Percentiles rank a stretch among this genome's conserved stretches.
phyloP scores from a whole-genome alignment of 352 stramenopile species.

The Thalassiosira sp. region DNA sequence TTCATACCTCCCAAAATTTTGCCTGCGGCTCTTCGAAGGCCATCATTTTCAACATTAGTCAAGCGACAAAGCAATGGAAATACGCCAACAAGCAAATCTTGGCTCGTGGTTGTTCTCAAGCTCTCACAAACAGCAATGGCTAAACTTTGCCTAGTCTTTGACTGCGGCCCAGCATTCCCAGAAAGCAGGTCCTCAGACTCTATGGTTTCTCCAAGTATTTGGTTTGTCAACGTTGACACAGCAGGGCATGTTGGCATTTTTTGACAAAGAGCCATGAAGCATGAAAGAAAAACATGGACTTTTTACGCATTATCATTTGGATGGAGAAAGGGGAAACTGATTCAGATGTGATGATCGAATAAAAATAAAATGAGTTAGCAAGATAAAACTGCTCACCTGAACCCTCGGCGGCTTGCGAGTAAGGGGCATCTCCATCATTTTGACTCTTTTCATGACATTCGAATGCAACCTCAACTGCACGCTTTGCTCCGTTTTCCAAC shows the following conservation, averaged over 20 bases:
- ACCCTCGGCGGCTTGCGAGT: slow-evolving; percentile 33
- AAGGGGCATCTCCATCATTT: slow-evolving; percentile 24
- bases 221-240: slow-evolving; percentile 46
- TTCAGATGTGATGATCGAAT: slow-evolving; percentile 2
- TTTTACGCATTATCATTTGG: no score
- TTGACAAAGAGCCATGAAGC: slow-evolving; percentile 61
- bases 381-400: slow-evolving; percentile 13
- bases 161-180: slow-evolving; percentile 11
- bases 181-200: slow-evolving; percentile 21
- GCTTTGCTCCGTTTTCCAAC: slow-evolving; percentile 54
- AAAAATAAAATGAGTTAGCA: slow-evolving; percentile 7
- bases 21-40: slow-evolving; percentile 54
- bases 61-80: slow-evolving; percentile 58
- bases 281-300: slow-evolving; percentile 59
- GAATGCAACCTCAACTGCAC: slow-evolving; percentile 56
- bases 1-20: slow-evolving; percentile 54
- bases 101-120: slow-evolving; percentile 40
- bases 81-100: slow-evolving; percentile 51
- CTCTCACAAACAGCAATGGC: slow-evolving; percentile 59
- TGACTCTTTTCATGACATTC: slow-evolving; percentile 34
- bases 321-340: no score
- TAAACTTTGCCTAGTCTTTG: slow-evolving; percentile 50
- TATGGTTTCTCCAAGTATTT: slow-evolving; percentile 51
- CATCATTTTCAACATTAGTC: slow-evolving; percentile 60
- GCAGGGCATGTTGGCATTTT: slow-evolving; percentile 43